Evolutionary conservation across 2,329 filamentous ascomycete species (phyloP).

Genomic region (Hymenoscyphus fraxineus): DNA sequence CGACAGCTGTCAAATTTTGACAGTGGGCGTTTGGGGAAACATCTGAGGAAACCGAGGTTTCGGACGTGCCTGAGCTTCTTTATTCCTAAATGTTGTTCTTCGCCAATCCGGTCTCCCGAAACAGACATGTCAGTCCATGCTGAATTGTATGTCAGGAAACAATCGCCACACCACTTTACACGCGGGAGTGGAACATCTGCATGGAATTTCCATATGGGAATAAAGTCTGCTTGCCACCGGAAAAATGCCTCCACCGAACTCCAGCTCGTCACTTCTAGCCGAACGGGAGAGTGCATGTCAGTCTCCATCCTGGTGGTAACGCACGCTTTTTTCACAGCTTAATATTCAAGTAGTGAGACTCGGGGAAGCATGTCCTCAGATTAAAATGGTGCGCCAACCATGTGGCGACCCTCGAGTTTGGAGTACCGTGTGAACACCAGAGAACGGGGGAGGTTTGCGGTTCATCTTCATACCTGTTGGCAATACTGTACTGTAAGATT

Average conservation of each 20-base stretch:
- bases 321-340: background rate
- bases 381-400: background rate
- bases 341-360: background rate
- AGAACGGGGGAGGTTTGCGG: background rate
- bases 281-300: background rate
- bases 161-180: background rate
- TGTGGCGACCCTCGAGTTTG: background rate
- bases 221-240: background rate
- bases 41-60: constrained; percentile 22
- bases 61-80: constrained; percentile 9
- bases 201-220: background rate
- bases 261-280: background rate
- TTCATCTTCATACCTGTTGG: background rate
- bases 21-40: constrained; percentile 9
- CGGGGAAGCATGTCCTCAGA: background rate
- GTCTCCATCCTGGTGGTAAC: background rate
- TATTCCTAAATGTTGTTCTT: constrained; percentile 6
- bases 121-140: background rate
- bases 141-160: background rate
- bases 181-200: background rate
- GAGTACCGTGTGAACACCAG: background rate
- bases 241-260: background rate
- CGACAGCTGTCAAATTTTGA: constrained; percentile 19
- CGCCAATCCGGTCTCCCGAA: background rate
- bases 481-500: background rate